Conservation (phyloP, 192 early-diverging fungal genomes). For the Umbelopsis isabellina region DNA sequence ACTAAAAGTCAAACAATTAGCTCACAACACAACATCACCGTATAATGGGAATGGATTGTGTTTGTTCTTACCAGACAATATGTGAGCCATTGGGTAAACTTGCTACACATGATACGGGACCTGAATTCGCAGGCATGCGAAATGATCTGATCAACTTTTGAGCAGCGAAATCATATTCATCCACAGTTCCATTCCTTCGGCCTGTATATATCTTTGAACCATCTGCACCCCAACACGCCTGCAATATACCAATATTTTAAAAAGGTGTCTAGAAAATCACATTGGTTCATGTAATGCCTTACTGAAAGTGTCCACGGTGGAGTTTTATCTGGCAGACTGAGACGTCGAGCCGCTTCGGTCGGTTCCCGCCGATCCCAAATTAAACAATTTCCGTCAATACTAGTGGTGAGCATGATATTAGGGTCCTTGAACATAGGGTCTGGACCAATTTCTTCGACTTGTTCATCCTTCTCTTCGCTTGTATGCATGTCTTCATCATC, state of each 20-base stretch:
- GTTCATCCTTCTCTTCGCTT: background rate
- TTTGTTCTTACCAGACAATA: conserved; percentile 72
- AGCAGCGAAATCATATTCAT: conserved; percentile 83
- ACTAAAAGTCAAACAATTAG: conserved; percentile 40
- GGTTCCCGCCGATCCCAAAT: conserved; percentile 77
- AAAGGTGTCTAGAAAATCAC: too few relatives aligned
- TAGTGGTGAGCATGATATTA: conserved; percentile 68
- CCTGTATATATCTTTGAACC: conserved; percentile 83
- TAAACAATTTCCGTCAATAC: conserved; percentile 73
- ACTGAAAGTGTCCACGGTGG: conserved; percentile 78
- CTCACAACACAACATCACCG: background rate
- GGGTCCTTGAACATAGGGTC: conserved; percentile 17
- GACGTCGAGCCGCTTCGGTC: conserved; percentile 48
- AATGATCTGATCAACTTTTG: conserved; percentile 71
- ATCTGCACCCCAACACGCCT: conserved; percentile 85
- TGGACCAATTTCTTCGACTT: conserved; percentile 5
- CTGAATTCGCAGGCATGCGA: conserved; percentile 86
- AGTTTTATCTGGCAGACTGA: conserved; percentile 60
- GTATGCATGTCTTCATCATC: conserved; percentile 8
- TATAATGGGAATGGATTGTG: too few relatives aligned
- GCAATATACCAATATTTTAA: background rate
- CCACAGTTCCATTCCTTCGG: conserved; percentile 87
- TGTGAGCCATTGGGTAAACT: conserved; percentile 80
- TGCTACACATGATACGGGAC: conserved; percentile 79
- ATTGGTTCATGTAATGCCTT: background rate